A percentile compares a stretch with the other conserved stretches of the same genome.
These are phyloP conservation scores for Pterulicium gracile DNA, from an alignment of 1,284 basidiomycete species.

Conservation along the genomic window DNA sequence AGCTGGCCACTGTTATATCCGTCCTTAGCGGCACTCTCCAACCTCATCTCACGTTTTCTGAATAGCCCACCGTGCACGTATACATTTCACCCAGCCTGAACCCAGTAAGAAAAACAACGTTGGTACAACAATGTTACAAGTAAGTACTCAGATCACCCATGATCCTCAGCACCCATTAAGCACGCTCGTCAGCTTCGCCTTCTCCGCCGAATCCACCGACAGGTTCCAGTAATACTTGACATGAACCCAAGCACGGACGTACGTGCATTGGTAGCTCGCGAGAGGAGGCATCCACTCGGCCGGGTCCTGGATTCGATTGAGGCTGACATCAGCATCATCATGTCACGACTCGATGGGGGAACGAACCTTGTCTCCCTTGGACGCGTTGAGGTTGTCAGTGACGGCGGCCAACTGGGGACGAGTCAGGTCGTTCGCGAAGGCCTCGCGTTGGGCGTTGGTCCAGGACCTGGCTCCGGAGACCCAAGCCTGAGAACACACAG, in stretches of 20 bases:
- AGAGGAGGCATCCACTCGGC: slow-evolving; percentile 37
- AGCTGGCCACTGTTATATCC: no score
- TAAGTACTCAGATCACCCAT: no score
- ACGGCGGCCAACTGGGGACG: slow-evolving; percentile 42
- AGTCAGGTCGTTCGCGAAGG: slow-evolving; percentile 41
- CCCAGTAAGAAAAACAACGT: no score
- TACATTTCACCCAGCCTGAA: no score
- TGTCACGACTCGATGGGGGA: slow-evolving; percentile 1
- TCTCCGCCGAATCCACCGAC: slow-evolving; percentile 29
- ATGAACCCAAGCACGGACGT: slow-evolving; percentile 35
- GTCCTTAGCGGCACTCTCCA: no score
- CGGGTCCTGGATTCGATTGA: slow-evolving; percentile 25
- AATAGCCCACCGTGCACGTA: no score
- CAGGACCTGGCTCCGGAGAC: slow-evolving; percentile 39
- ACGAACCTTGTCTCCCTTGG: slow-evolving; percentile 20
- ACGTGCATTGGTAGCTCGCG: slow-evolving; percentile 32
- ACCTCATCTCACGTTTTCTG: no score
- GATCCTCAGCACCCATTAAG: slow-evolving; percentile 19
- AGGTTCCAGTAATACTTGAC: slow-evolving; percentile 40
- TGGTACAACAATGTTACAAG: no score
- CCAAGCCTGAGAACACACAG: slow-evolving; percentile 20
- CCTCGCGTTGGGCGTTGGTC: slow-evolving; percentile 34
- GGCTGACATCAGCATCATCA: background rate
- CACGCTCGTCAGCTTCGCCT: slow-evolving; percentile 18
- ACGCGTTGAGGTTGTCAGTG: slow-evolving; percentile 29